phyloP scores from a whole-genome alignment of 306 rosid species.

The Luffa aegyptiaca region DNA sequence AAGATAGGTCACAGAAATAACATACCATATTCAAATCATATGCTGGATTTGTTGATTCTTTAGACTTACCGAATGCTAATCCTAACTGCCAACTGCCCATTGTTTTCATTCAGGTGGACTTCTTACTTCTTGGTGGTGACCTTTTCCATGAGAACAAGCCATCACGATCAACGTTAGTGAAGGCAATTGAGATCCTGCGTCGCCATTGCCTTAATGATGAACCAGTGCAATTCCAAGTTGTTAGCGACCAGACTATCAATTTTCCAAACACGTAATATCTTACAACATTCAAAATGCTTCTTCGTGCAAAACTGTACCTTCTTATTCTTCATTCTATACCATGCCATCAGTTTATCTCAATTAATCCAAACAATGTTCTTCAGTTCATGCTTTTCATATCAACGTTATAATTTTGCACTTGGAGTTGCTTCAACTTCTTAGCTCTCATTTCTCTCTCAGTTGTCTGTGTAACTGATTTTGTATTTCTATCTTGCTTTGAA shows the following conservation, averaged over 20 bases:
- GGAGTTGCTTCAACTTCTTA: background rate
- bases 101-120: conserved; percentile 38
- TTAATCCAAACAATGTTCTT: background rate
- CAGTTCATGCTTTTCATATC: background rate
- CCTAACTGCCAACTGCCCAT: background rate
- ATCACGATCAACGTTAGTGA: conserved; percentile 74
- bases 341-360: background rate
- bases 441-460: background rate
- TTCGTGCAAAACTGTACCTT: background rate
- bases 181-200: conserved; percentile 83
- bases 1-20: background rate
- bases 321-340: background rate
- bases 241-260: conserved; percentile 90
- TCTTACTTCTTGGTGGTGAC: conserved; percentile 82
- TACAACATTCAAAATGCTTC: background rate
- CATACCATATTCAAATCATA: background rate
- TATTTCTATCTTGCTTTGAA: background rate
- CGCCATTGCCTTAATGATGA: conserved; percentile 75
- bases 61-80: background rate
- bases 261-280: conserved; percentile 52
- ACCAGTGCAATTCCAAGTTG: conserved; percentile 88
- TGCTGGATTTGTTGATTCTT: conserved; percentile 4
- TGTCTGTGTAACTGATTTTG: background rate
- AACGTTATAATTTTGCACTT: background rate
- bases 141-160: conserved; percentile 98